These are phyloP conservation scores for Pigoraptor vietnamica DNA, from an alignment of 78 protist species.

Conservation along the genomic window DNA sequence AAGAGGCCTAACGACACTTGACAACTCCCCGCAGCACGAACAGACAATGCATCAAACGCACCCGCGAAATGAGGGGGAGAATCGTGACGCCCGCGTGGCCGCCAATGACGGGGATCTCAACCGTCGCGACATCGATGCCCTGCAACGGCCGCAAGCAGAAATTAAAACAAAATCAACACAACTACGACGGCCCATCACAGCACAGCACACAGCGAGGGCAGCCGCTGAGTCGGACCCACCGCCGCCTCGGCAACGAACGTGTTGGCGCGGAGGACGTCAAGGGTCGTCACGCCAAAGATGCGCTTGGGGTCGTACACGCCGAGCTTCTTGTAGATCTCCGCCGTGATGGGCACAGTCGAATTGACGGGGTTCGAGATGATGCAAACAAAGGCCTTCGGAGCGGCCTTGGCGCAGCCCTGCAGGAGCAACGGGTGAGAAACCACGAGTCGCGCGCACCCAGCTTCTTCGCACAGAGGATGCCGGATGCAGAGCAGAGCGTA, in stretches of 20 bases:
- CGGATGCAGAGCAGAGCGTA: not conserved
- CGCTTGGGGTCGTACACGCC: conserved; percentile 47
- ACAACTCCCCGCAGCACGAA: not conserved
- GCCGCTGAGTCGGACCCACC: no score
- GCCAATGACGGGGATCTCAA: conserved; percentile 74
- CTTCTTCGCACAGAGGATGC: no score
- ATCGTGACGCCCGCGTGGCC: conserved; percentile 84
- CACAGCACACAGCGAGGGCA: no score
- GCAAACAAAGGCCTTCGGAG: conserved; percentile 61
- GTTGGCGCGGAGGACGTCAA: conserved; percentile 73
- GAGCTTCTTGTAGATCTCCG: conserved; percentile 46
- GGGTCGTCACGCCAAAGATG: conserved; percentile 76
- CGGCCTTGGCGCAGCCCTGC: not conserved
- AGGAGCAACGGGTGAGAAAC: not conserved
- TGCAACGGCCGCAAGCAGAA: not conserved
- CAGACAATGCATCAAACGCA: not conserved
- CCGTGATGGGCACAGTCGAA: conserved; percentile 75
- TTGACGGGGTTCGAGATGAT: conserved; percentile 85
- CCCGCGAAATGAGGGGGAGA: conserved; percentile 73
- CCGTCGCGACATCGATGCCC: conserved; percentile 1
- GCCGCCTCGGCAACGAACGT: conserved; percentile 54
- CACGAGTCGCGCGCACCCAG: no score
- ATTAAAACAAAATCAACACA: not conserved
- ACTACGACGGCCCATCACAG: no score
- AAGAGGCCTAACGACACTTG: not conserved